phyloP scores from a whole-genome alignment of 495 filamentous ascomycete genomes.

The Penicillium robsamsonii region DNA sequence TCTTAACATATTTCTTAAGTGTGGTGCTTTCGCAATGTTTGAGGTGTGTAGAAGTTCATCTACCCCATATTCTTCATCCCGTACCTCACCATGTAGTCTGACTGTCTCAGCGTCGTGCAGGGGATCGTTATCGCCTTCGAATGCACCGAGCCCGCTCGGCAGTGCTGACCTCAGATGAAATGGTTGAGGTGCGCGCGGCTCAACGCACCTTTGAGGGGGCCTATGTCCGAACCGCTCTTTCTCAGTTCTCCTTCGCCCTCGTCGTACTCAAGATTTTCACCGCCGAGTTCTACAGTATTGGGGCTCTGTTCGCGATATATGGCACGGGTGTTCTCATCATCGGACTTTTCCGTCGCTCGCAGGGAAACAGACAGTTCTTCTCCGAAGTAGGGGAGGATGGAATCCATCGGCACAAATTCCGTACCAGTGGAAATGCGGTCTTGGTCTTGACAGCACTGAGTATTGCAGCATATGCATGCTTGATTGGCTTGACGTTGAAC shows the following conservation, averaged over 20 bases:
- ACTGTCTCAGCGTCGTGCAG: slow-evolving; percentile 40
- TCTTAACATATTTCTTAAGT: background rate
- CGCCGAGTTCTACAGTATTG: slow-evolving; percentile 88
- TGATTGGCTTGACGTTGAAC: slow-evolving; percentile 71
- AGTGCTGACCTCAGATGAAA: slow-evolving; percentile 74
- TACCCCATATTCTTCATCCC: slow-evolving; percentile 2
- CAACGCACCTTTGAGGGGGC: slow-evolving; percentile 97
- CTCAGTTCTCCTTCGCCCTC: slow-evolving; percentile 91
- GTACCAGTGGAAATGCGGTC: slow-evolving; percentile 79
- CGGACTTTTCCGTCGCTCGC: slow-evolving; percentile 75
- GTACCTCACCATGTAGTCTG: slow-evolving; percentile 3
- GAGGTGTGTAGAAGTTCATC: slow-evolving; percentile 27
- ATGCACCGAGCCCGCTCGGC: slow-evolving; percentile 83
- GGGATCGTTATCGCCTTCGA: slow-evolving; percentile 58
- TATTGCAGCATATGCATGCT: slow-evolving; percentile 73
- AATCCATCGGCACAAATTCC: slow-evolving; percentile 70
- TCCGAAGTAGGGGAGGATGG: slow-evolving; percentile 68
- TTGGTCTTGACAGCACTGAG: slow-evolving; percentile 80
- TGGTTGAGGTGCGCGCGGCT: slow-evolving; percentile 90
- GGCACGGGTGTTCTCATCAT: slow-evolving; percentile 80
- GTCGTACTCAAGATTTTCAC: slow-evolving; percentile 97
- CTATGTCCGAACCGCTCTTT: slow-evolving; percentile 90
- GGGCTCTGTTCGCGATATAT: slow-evolving; percentile 87
- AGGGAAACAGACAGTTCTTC: slow-evolving; percentile 94
- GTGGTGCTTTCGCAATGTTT: slow-evolving; percentile 24